These are phyloP conservation scores for Lojkania enalia DNA, from an alignment of 2,329 filamentous ascomycete genomes.

Conservation along the genomic window DNA sequence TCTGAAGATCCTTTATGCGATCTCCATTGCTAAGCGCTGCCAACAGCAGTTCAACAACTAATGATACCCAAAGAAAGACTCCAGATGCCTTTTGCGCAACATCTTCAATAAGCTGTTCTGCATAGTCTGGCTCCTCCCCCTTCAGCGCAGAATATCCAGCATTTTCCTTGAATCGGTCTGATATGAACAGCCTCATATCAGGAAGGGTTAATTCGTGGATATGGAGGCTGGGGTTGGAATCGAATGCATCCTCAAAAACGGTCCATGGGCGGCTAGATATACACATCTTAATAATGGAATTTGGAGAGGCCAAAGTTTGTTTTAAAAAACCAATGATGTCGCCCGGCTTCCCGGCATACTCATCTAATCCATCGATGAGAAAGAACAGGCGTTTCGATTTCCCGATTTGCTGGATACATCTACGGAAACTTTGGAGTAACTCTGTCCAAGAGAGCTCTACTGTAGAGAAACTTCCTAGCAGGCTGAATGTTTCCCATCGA, in stretches of 20 bases:
- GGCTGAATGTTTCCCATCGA: not conserved
- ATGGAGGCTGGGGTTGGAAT: not conserved
- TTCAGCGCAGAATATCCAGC: not conserved
- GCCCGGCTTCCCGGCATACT: not conserved
- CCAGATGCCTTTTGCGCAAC: slow-evolving; percentile 6
- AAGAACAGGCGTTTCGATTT: not conserved
- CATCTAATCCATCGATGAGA: slow-evolving; percentile 1
- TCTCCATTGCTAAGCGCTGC: slow-evolving; percentile 16
- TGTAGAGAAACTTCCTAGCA: not conserved
- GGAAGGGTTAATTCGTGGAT: slow-evolving; percentile 9
- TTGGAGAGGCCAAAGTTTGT: not conserved
- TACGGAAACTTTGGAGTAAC: not conserved
- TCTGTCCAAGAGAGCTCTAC: not conserved
- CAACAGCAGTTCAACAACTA: slow-evolving; percentile 4
- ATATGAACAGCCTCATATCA: slow-evolving; percentile 7
- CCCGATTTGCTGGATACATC: not conserved
- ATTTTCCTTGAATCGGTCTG: not conserved
- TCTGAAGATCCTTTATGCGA: slow-evolving; percentile 17
- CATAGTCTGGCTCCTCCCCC: not conserved
- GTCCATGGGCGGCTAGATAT: slow-evolving; percentile 5
- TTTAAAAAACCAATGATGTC: not conserved
- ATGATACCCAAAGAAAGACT: slow-evolving; percentile 10
- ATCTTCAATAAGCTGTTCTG: not conserved
- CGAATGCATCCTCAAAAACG: slow-evolving; percentile 9
- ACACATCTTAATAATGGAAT: slow-evolving; percentile 7